These are phyloP conservation scores for Lasiodiplodia gonubiensis DNA, from an alignment of 2,329 filamentous ascomycete genomes.

Conservation along the genomic window DNA sequence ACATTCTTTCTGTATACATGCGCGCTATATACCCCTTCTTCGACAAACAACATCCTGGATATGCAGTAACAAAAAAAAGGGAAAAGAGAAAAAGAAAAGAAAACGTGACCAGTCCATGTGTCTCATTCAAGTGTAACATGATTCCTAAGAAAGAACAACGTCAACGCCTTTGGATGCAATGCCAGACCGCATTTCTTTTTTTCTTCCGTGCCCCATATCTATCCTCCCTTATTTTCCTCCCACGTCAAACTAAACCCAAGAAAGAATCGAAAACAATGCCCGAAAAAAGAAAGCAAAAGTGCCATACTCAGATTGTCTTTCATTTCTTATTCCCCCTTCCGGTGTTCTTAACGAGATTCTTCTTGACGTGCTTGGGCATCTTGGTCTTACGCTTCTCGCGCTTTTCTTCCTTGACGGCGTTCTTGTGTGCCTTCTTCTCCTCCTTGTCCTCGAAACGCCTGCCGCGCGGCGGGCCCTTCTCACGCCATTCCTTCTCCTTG, in stretches of 20 bases:
- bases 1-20: neutral
- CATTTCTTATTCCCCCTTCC: conserved; percentile 22
- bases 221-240: neutral
- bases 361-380: conserved; percentile 96
- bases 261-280: neutral
- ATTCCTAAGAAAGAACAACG: neutral
- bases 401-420: conserved; percentile 92
- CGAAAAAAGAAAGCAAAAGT: neutral
- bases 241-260: neutral
- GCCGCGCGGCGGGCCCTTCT: conserved; percentile 41
- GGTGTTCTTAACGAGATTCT: conserved; percentile 70
- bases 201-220: neutral
- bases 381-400: conserved; percentile 91
- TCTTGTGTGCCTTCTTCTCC: conserved; percentile 86
- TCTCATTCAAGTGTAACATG: neutral
- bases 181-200: neutral
- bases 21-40: conserved; percentile 13
- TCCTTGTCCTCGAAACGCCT: conserved; percentile 85
- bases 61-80: neutral
- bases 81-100: neutral
- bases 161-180: conserved; percentile 10
- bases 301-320: neutral
- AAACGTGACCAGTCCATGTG: neutral
- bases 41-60: neutral
- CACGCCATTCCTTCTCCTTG: conserved; percentile 35